Conservation (phyloP, 345 rosid genomes). For the Eutrema yunnanense region DNA sequence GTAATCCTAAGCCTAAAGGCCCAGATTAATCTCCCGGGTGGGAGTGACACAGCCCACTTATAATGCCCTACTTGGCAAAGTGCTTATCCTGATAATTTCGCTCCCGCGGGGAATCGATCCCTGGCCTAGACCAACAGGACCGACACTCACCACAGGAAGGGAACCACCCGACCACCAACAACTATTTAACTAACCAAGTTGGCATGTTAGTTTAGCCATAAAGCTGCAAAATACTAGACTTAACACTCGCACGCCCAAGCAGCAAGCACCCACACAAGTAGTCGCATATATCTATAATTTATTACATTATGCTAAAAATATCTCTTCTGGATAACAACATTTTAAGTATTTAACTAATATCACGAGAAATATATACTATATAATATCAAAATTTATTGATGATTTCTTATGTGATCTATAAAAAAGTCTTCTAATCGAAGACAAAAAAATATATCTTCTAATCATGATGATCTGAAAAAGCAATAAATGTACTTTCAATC, state of each 20-base stretch:
- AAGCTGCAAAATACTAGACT: slow-evolving; percentile 10
- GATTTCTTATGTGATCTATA: neutral
- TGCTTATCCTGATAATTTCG: too few species aligned
- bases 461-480: slow-evolving; percentile 9
- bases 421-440: too few species aligned
- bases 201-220: slow-evolving; percentile 1
- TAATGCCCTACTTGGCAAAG: too few species aligned
- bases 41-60: too few species aligned
- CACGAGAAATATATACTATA: neutral
- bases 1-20: too few species aligned
- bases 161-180: too few species aligned
- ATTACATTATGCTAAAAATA: slow-evolving; percentile 20
- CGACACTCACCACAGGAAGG: too few species aligned
- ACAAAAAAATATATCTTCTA: too few species aligned
- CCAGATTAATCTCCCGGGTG: too few species aligned
- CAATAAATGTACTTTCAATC: neutral
- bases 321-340: slow-evolving; percentile 7
- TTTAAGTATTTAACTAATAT: neutral
- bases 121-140: too few species aligned
- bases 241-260: slow-evolving; percentile 13
- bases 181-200: neutral
- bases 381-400: neutral
- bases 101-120: too few species aligned
- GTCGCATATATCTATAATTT: slow-evolving; percentile 2
- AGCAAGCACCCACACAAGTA: slow-evolving; percentile 16